Percentiles rank a stretch among this genome's conserved stretches.
phyloP scores from a whole-genome alignment of 352 stramenopile genomes.

The Globisporangium iwayamae region DNA sequence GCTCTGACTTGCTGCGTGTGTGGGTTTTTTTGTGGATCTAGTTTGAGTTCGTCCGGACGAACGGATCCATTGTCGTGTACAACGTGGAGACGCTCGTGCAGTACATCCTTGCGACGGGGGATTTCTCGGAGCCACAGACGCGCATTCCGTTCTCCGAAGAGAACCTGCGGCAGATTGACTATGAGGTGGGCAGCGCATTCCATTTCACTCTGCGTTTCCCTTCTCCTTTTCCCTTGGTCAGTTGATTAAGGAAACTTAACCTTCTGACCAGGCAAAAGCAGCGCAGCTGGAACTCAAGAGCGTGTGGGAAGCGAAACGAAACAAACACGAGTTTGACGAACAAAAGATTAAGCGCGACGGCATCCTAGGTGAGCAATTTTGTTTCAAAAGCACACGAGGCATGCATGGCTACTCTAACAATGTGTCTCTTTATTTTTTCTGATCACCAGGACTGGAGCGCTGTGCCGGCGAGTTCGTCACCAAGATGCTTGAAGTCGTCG shows the following conservation, averaged over 20 bases:
- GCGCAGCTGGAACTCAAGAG: constrained; percentile 63
- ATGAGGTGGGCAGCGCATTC: constrained; percentile 29
- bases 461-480: constrained; percentile 85
- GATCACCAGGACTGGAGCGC: constrained; percentile 56
- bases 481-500: constrained; percentile 84
- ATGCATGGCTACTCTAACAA: neutral
- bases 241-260: constrained; percentile 7
- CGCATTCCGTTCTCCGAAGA: constrained; percentile 85
- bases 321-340: constrained; percentile 77
- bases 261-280: constrained; percentile 41
- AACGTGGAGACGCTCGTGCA: constrained; percentile 85
- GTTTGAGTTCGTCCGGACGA: constrained; percentile 82
- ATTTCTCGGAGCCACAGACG: constrained; percentile 88
- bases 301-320: constrained; percentile 69
- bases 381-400: neutral
- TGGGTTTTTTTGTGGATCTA: constrained; percentile 18
- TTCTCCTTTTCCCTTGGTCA: constrained; percentile 15
- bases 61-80: constrained; percentile 82
- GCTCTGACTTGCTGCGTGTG: neutral
- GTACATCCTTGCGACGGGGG: constrained; percentile 85
- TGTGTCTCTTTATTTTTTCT: neutral
- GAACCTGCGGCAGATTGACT: constrained; percentile 71
- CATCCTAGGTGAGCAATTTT: constrained; percentile 47
- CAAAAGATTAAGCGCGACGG: constrained; percentile 81
- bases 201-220: neutral